Evolutionary conservation across 257 asterid species (phyloP).

Genomic region (Ophiorrhiza pumila): DNA sequence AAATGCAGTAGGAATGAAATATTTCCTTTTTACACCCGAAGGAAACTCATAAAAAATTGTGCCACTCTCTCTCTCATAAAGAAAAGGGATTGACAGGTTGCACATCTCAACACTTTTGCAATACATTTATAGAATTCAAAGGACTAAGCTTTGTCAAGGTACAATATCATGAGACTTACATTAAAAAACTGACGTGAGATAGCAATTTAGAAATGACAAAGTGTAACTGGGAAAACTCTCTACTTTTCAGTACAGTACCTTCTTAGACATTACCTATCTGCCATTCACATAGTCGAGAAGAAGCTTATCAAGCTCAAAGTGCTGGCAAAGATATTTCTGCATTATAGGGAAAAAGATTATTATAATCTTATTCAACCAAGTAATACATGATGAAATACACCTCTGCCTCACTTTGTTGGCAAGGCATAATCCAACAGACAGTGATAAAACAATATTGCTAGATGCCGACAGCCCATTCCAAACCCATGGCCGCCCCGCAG

Average conservation of each 20-base stretch:
- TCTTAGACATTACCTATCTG: conserved; percentile 47
- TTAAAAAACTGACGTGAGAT: neutral
- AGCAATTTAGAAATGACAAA: neutral
- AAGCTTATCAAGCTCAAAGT: conserved; percentile 86
- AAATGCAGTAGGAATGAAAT: too few species aligned
- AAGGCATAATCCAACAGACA: neutral
- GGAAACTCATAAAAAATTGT: too few species aligned
- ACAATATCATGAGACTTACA: neutral
- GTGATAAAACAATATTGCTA: neutral
- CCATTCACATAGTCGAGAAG: conserved; percentile 70
- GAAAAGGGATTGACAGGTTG: neutral
- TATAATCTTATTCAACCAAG: neutral
- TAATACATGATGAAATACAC: neutral
- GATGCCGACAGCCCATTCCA: too few species aligned
- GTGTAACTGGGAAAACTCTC: neutral
- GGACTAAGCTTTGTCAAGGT: neutral
- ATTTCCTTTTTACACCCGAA: too few species aligned
- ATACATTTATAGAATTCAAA: neutral
- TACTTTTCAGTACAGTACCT: neutral
- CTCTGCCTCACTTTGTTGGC: neutral
- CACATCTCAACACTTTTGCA: neutral
- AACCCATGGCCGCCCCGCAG: too few species aligned
- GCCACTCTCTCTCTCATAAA: too few species aligned
- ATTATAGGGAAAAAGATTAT: conserved; percentile 9
- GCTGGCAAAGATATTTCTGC: conserved; percentile 84